Percentiles rank a stretch among this genome's conserved stretches.
Conservation (phyloP, 352 stramenopile genomes). For the Phytophthora hibernalis region DNA sequence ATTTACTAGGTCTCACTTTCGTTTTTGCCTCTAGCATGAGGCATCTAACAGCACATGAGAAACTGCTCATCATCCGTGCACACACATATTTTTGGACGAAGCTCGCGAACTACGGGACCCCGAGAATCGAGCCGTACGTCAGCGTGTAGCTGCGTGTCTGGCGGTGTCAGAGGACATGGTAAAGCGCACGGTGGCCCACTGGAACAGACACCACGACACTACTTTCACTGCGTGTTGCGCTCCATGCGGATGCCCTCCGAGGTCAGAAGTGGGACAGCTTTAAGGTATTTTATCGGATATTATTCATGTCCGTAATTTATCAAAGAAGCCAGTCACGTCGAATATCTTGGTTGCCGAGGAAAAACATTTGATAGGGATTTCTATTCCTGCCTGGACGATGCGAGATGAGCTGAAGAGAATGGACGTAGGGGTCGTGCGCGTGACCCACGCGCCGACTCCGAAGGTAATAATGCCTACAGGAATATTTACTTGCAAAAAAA, state of each 20-base stretch:
- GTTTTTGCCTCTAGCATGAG: background rate
- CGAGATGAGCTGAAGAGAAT: background rate
- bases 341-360: background rate
- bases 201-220: background rate
- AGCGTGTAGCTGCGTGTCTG: background rate
- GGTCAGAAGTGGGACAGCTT: background rate
- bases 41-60: background rate
- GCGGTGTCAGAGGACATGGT: background rate
- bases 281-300: background rate
- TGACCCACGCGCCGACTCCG: background rate
- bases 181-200: background rate
- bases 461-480: background rate
- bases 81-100: background rate
- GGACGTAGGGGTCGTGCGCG: background rate
- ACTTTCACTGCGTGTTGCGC: background rate
- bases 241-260: background rate
- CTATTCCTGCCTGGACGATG: too few species aligned
- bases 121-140: background rate
- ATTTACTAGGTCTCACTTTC: background rate
- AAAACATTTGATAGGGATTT: background rate
- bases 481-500: background rate
- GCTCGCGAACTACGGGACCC: background rate
- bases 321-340: background rate
- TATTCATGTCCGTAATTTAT: background rate
- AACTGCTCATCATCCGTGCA: background rate